Base-by-base conservation (phyloP, 768 basidiomycete genomes). In the Suillus lakei region DNA sequence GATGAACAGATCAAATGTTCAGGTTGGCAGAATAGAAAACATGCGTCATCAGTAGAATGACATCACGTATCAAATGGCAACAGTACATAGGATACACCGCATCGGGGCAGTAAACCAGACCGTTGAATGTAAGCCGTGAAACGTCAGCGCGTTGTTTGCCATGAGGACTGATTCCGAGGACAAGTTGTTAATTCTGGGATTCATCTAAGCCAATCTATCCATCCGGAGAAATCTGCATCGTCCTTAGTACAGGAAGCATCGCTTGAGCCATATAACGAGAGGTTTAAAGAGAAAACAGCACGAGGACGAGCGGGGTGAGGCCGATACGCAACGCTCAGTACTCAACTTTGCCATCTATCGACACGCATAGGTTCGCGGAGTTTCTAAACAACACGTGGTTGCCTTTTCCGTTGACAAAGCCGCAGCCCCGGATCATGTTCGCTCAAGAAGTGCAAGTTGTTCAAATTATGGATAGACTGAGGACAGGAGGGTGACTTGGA, bases 371-470 rank as follows among this genome's bases (percentile, higher is more conserved):
- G 50, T 51, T 51, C 50, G 53, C 53, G 53, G 53, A 54, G 53
- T 54, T 54, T 54, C 12, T 54, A 54, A 54, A 34, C 21, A 34
- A 34, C 53, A 54, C 53, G 53, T 54, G 53, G 53, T 54, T 54
- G 6, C 53, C 53, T 54, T 54, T 54, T 54, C 12, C 21, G 12
- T 32, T 12, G 18, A 10, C 10, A 26, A 46, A 5, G 44, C 44
- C 48, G 48, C 26, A 51, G 10, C 28, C 10, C 51, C 28, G 28
- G 26, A 16, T 28, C 48, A 50, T 28, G 15, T 50, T 28, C 23
- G 26, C 48, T 50, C 50, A 51, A 51, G 16, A 18, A 53, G 51
- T 54, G 10, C 53, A 54, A 54, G 53, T 34, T 21, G 32, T 54
- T 32, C 53, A 54, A 30, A 16, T 30, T 53, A 51, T 51, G 28